A percentile compares a stretch with the other conserved stretches of the same genome.
These are phyloP conservation scores for Juglanconis oblonga DNA, from an alignment of 2,329 filamentous ascomycete species.

Conservation along the genomic window DNA sequence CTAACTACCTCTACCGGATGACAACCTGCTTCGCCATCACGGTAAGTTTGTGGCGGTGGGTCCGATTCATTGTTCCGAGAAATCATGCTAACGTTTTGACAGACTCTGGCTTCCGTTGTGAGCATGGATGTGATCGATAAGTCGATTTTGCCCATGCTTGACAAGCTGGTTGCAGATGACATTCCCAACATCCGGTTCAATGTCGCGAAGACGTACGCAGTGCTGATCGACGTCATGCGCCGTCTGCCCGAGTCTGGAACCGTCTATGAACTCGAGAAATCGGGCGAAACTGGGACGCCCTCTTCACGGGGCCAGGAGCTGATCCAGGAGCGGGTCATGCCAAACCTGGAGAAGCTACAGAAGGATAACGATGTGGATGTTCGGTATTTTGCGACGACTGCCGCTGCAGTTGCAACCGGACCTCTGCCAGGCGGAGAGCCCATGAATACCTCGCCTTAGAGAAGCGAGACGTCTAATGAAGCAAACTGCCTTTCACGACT, in stretches of 20 bases:
- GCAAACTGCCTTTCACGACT: conserved; percentile 37
- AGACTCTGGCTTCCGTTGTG: conserved; percentile 93
- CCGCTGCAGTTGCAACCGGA: conserved; percentile 60
- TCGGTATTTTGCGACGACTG: conserved; percentile 93
- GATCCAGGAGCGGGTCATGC: conserved; percentile 82
- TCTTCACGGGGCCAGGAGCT: conserved; percentile 74
- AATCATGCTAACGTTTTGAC: conserved; percentile 6
- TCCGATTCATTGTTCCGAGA: neutral
- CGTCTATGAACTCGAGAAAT: conserved; percentile 79
- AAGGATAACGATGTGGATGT: conserved; percentile 98
- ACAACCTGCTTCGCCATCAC: conserved; percentile 99
- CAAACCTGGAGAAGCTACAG: conserved; percentile 91
- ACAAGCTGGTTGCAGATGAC: conserved; percentile 88
- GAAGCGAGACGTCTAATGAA: conserved; percentile 44
- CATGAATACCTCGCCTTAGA: conserved; percentile 66
- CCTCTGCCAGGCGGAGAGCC: conserved; percentile 49
- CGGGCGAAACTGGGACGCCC: conserved; percentile 58
- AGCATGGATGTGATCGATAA: conserved; percentile 89
- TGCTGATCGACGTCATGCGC: conserved; percentile 87
- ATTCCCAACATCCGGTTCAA: conserved; percentile 99
- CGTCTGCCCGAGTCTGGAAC: conserved; percentile 87
- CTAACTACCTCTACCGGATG: conserved; percentile 99
- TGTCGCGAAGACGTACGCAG: conserved; percentile 93
- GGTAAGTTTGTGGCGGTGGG: conserved; percentile 54
- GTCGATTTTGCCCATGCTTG: conserved; percentile 92